Conservation (phyloP, 805 yeast genomes). For the Phaffomyces thermotolerans region DNA sequence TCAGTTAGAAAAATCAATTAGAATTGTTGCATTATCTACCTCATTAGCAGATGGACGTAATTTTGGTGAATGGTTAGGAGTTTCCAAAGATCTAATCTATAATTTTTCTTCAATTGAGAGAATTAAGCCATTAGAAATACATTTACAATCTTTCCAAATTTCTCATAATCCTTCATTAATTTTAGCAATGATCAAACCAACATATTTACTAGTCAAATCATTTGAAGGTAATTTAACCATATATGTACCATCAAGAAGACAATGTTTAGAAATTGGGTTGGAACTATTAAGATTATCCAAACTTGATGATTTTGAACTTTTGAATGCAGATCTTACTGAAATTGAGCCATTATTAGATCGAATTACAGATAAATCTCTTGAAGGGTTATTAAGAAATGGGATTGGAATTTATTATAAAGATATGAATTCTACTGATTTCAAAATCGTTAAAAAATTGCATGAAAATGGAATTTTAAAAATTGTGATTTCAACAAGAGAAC, state of each 20-base stretch:
- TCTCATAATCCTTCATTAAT: conserved; percentile 47
- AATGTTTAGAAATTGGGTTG: conserved; percentile 44
- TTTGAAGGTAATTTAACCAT: conserved; percentile 35
- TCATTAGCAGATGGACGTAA: conserved; percentile 72
- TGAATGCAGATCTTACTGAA: conserved; percentile 31
- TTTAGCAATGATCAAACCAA: conserved; percentile 42
- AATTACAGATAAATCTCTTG: conserved; percentile 41
- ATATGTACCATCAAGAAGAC: conserved; percentile 51
- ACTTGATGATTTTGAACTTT: conserved; percentile 32
- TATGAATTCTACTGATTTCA: conserved; percentile 50
- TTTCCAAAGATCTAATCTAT: conserved; percentile 48
- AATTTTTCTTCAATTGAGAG: conserved; percentile 67
- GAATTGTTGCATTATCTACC: conserved; percentile 65
- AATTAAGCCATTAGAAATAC: conserved; percentile 48
- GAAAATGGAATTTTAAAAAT: conserved; percentile 43
- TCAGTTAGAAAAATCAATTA: conserved; percentile 48
- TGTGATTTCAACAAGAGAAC: conserved; percentile 56
- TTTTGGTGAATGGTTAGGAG: conserved; percentile 83
- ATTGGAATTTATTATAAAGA: conserved; percentile 54
- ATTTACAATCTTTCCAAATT: conserved; percentile 40
- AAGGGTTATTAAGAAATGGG: conserved; percentile 44
- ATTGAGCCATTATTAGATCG: conserved; percentile 35
- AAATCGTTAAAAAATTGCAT: conserved; percentile 48
- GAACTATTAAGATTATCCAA: conserved; percentile 35
- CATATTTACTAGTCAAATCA: conserved; percentile 35